Conservation (phyloP, 176 grass and related monocot species). For the Dactylis glomerata region DNA sequence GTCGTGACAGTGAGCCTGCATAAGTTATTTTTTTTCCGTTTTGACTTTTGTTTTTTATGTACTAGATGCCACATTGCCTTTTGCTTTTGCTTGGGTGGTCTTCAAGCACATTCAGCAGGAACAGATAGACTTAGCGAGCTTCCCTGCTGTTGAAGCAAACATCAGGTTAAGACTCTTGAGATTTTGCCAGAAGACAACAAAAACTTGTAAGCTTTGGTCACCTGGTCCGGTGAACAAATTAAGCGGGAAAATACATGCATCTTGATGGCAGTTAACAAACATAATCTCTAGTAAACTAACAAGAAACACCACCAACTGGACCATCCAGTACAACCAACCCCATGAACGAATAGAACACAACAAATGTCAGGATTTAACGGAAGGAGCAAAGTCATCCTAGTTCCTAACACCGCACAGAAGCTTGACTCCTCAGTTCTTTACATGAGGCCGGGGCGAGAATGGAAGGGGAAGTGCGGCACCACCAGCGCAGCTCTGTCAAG, state of each 20-base stretch:
- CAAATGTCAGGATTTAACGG: too few relatives aligned
- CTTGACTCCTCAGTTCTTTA: neutral
- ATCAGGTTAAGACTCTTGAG: too few relatives aligned
- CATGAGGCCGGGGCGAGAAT: conserved; percentile 15
- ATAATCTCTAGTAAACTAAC: neutral
- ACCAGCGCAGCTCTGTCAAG: neutral
- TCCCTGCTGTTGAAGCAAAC: neutral
- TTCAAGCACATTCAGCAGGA: neutral
- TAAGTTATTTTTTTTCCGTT: too few relatives aligned
- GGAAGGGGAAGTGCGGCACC: conserved; percentile 35
- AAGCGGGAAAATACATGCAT: neutral
- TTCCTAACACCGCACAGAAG: neutral
- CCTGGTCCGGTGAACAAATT: neutral
- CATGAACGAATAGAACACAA: neutral
- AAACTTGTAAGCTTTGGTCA: neutral
- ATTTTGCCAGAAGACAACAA: too few relatives aligned
- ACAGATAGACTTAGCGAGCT: neutral
- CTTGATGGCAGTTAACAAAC: neutral
- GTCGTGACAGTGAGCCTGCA: too few relatives aligned
- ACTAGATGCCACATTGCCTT: too few relatives aligned
- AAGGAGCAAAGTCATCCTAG: neutral
- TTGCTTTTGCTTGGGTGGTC: neutral
- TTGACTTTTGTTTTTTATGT: neutral
- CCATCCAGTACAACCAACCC: neutral
- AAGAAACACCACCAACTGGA: neutral